These are phyloP conservation scores for cucumber (Cucumis sativus) DNA, from an alignment of 306 rosid genomes.

Conservation along the genomic window DNA sequence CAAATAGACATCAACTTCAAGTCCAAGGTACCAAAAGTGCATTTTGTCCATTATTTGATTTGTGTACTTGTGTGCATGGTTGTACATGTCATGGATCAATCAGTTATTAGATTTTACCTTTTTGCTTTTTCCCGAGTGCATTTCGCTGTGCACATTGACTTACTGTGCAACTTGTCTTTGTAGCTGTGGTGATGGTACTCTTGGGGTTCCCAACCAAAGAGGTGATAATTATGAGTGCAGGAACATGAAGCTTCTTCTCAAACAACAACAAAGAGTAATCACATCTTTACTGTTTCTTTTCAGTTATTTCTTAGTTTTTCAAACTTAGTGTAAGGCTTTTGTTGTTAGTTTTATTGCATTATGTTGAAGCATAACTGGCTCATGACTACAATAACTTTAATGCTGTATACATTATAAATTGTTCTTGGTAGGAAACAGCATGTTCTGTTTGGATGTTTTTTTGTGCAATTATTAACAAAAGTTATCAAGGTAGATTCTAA, in stretches of 20 bases:
- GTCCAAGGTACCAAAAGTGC: too few species aligned
- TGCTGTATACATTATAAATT: background rate
- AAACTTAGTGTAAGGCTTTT: background rate
- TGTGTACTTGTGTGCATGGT: background rate
- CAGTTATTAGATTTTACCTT: background rate
- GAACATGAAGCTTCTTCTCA: conserved; percentile 99
- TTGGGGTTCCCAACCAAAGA: conserved; percentile 92
- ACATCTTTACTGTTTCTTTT: conserved; percentile 12
- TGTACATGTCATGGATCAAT: background rate
- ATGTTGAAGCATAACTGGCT: background rate
- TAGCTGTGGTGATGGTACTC: conserved; percentile 97
- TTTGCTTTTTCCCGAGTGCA: too few species aligned
- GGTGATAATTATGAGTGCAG: conserved; percentile 99
- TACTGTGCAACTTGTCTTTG: background rate
- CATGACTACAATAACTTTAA: background rate
- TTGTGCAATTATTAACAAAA: background rate
- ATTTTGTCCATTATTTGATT: background rate
- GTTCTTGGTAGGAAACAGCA: background rate
- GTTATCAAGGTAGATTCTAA: background rate
- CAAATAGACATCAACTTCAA: too few species aligned
- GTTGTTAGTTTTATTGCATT: conserved; percentile 7
- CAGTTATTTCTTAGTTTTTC: background rate
- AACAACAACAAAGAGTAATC: conserved; percentile 91
- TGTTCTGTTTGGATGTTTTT: background rate
- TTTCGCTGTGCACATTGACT: background rate